Evolutionary conservation across 129 eudicot species (phyloP), one percentile per base, ranked within the genome.

Genomic region (Artemisia argyi): DNA sequence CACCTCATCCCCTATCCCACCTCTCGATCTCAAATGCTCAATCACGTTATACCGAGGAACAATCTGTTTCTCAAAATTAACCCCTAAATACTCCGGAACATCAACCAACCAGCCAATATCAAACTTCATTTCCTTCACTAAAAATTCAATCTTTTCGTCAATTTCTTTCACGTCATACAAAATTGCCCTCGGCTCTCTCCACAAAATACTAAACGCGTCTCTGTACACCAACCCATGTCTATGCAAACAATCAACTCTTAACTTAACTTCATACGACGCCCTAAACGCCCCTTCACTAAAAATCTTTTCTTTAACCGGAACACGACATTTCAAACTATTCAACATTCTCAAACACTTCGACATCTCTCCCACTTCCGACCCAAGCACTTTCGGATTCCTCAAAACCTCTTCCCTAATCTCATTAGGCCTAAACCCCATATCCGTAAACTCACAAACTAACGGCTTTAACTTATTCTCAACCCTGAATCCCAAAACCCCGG

Each of bases 61-160:
- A 77, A 93, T 87, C 68, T 93, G 95, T 79, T 93, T 93, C 70
- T 85, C 89, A 49, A 90, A 87, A 79, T 88, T 66, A 15, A 87
- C 85, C 46, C 98, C 98, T 26, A 93, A 68, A 75, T 89, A 93
- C 71, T 82, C 96, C 0, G 98, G 97, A 84, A 89, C 98, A 11
- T 94, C 92, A 67, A 83, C 85, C 76, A 94, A 56, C 75, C 91
- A 83, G 44, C 48, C 61, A 75, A 94, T 51, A 75, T 81, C 91
- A 78, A 82, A 84, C 62, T 88, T 83, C 96, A 88, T 94, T 44
- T 35, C 73, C 24, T 66, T 76, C 30, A 81, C 65, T 16, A 94
- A 76, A 84, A 94, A 87, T 44, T 90, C 86, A 22, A 94, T 84
- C 80, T 90, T 94, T 79, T 55, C 76, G 77, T 85, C 91, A 60